Evolutionary conservation across 2,329 filamentous ascomycete species (phyloP).

Genomic region (Falciphora oryzae): DNA sequence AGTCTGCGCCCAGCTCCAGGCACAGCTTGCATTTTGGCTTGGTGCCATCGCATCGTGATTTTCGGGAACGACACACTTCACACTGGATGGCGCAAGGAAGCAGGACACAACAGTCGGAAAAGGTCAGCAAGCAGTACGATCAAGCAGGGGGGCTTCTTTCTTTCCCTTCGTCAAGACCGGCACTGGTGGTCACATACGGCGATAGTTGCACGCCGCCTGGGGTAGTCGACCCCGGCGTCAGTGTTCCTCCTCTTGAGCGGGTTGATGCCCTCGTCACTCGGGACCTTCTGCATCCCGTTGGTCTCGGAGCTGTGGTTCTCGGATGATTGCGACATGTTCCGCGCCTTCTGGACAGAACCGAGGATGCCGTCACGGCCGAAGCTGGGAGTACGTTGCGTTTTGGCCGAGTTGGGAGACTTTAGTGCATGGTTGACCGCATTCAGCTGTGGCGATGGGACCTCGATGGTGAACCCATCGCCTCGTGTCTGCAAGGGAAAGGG

Average conservation of each 20-base stretch:
- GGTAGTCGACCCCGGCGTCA: constrained; percentile 57
- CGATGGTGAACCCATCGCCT: constrained; percentile 40
- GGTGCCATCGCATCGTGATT: constrained; percentile 72
- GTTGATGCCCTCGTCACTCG: constrained; percentile 49
- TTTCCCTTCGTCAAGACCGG: too few relatives aligned
- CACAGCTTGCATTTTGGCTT: constrained; percentile 82
- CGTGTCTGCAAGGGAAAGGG: constrained; percentile 40
- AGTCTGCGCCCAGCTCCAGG: constrained; percentile 74
- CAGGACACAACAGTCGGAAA: neutral
- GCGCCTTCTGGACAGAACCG: constrained; percentile 45
- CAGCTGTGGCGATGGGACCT: constrained; percentile 41
- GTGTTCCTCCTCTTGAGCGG: constrained; percentile 58
- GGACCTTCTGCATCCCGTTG: constrained; percentile 41
- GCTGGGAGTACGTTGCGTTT: constrained; percentile 40
- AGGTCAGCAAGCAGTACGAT: neutral
- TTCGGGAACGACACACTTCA: constrained; percentile 74
- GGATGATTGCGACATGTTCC: constrained; percentile 50
- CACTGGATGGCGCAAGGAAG: constrained; percentile 44
- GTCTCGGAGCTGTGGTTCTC: constrained; percentile 34
- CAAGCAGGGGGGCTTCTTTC: neutral
- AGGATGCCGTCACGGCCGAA: constrained; percentile 52
- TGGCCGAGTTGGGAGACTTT: constrained; percentile 46
- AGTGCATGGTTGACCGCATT: constrained; percentile 36
- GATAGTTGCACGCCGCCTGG: constrained; percentile 58
- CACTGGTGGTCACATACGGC: constrained; percentile 43